Conservation (phyloP, 2,329 filamentous ascomycete genomes). For the Phyllachora maydis region DNA sequence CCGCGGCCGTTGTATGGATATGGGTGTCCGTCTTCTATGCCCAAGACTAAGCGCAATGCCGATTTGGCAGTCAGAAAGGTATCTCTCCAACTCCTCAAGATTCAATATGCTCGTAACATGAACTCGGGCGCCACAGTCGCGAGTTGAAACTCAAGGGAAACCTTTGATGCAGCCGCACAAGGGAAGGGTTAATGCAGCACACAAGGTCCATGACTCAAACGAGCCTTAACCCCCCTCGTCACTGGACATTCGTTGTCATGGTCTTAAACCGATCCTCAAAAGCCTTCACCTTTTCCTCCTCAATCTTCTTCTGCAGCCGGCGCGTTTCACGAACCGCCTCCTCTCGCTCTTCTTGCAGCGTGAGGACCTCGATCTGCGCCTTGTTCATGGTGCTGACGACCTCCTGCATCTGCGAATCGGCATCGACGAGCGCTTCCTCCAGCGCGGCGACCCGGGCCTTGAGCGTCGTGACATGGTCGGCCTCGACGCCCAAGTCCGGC, state of each 20-base stretch:
- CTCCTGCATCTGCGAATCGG: conserved; percentile 66
- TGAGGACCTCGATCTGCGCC: conserved; percentile 65
- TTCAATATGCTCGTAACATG: too few relatives aligned
- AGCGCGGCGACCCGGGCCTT: conserved; percentile 66
- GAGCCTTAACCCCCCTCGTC: conserved; percentile 3
- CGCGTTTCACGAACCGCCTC: conserved; percentile 53
- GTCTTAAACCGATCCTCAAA: conserved; percentile 19
- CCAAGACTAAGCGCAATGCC: too few relatives aligned
- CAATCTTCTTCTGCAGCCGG: conserved; percentile 45
- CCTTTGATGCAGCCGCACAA: too few relatives aligned
- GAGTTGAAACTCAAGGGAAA: too few relatives aligned
- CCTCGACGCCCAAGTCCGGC: conserved; percentile 22
- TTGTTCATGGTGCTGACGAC: conserved; percentile 66
- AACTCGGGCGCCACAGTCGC: too few relatives aligned
- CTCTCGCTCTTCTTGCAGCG: conserved; percentile 56
- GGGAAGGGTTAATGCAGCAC: too few relatives aligned
- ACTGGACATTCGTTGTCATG: conserved; percentile 6
- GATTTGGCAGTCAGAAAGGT: too few relatives aligned
- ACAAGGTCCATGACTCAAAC: background rate
- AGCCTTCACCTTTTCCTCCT: conserved; percentile 38
- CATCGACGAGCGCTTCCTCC: conserved; percentile 57
- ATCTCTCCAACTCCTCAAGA: too few relatives aligned
- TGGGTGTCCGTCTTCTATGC: too few relatives aligned
- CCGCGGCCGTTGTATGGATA: too few relatives aligned
- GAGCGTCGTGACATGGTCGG: conserved; percentile 48